phyloP scores from a whole-genome alignment of 225 moss, liverwort and hornwort genomes.

The Marchantia paleacea region DNA sequence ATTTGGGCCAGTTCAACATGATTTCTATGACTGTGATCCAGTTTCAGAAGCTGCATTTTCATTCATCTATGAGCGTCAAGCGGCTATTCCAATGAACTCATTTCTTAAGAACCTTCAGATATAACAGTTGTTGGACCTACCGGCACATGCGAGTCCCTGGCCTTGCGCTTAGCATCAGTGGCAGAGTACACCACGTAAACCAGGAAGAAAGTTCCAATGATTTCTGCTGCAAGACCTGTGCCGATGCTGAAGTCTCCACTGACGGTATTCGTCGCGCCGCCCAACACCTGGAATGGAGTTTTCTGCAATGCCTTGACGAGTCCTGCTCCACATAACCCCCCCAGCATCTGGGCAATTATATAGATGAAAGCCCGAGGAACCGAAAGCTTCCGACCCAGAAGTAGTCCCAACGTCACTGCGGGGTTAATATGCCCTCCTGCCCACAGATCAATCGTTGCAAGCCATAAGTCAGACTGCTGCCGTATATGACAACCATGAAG shows the following conservation, averaged over 20 bases:
- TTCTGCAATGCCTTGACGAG: slow-evolving; percentile 43
- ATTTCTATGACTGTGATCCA: not conserved
- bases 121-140: slow-evolving; percentile 17
- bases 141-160: slow-evolving; percentile 38
- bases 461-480: too few species aligned
- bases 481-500: too few species aligned
- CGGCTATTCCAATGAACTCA: not conserved
- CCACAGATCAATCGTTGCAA: too few species aligned
- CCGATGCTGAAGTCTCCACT: slow-evolving; percentile 29
- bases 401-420: slow-evolving; percentile 38
- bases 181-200: slow-evolving; percentile 44
- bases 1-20: not conserved
- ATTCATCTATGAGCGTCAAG: too few species aligned
- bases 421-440: slow-evolving; percentile 52
- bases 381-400: slow-evolving; percentile 35
- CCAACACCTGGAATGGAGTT: slow-evolving; percentile 27
- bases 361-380: slow-evolving; percentile 33
- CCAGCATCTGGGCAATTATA: slow-evolving; percentile 33
- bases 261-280: slow-evolving; percentile 41
- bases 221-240: slow-evolving; percentile 42
- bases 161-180: slow-evolving; percentile 45
- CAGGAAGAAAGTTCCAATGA: slow-evolving; percentile 44
- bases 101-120: not conserved
- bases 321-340: slow-evolving; percentile 37
- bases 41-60: not conserved